Evolutionary conservation across 192 early-diverging fungal genomes (phyloP).

Genomic region (Diversispora eburnea): DNA sequence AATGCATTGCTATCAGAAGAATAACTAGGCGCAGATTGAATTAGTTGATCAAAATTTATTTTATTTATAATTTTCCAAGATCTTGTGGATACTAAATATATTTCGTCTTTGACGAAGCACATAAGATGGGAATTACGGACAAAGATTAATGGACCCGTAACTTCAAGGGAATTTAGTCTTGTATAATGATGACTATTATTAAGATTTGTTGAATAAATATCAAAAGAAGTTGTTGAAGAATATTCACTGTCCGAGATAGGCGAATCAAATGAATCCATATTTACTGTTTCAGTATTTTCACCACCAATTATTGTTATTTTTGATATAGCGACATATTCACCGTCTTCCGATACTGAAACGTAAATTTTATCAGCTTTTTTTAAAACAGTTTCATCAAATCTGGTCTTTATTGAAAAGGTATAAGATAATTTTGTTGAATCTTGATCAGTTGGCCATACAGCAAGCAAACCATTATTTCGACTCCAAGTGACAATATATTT

Average conservation of each 20-base stretch:
- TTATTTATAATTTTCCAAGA: background rate
- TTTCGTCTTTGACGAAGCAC: background rate
- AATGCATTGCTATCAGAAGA: background rate
- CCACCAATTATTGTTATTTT: background rate
- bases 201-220: background rate
- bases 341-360: background rate
- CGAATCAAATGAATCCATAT: background rate
- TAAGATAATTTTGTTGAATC: too few relatives aligned
- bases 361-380: background rate
- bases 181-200: background rate
- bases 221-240: background rate
- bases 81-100: background rate
- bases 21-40: background rate
- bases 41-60: background rate
- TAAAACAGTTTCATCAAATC: too few relatives aligned
- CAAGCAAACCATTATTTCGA: too few relatives aligned
- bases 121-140: background rate
- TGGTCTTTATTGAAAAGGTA: too few relatives aligned
- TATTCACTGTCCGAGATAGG: background rate
- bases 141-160: constrained; percentile 1
- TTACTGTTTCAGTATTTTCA: background rate
- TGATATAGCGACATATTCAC: background rate
- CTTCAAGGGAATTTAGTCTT: background rate
- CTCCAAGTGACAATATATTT: too few relatives aligned
- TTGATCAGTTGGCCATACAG: too few relatives aligned